phyloP scores from a whole-genome alignment of 768 basidiomycete genomes.

The Phlebiopsis flavidoalba region DNA sequence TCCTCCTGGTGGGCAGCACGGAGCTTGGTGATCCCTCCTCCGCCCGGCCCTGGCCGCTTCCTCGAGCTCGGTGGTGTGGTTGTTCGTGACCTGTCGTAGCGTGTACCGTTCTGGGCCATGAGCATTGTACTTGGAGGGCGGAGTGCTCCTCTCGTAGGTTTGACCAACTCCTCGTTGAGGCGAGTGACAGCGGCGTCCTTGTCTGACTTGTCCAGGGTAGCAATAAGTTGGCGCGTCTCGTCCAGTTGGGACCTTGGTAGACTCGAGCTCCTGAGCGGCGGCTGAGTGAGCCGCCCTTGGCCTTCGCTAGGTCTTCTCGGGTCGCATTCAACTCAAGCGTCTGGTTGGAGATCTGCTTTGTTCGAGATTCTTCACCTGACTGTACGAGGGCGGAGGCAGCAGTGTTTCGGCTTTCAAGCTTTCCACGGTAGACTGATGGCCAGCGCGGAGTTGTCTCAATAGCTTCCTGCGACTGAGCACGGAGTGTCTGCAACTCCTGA shows the following conservation, averaged over 20 bases:
- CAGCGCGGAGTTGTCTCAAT: conserved; percentile 62
- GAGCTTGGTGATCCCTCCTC: conserved; percentile 66
- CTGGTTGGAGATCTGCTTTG: conserved; percentile 59
- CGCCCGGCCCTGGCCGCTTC: conserved; percentile 62
- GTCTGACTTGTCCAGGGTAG: conserved; percentile 32
- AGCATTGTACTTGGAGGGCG: conserved; percentile 63
- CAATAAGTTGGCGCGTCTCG: conserved; percentile 46
- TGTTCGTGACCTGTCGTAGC: conserved; percentile 62
- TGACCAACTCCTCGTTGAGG: conserved; percentile 53
- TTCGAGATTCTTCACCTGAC: conserved; percentile 48
- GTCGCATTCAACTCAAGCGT: conserved; percentile 79
- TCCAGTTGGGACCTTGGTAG: conserved; percentile 60
- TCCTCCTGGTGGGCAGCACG: conserved; percentile 58
- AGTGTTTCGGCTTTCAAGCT: conserved; percentile 62
- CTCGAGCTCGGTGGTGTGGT: conserved; percentile 70
- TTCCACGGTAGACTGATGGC: conserved; percentile 57
- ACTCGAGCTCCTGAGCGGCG: conserved; percentile 49
- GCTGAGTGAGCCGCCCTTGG: conserved; percentile 56
- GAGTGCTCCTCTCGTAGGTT: conserved; percentile 65
- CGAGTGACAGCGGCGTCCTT: conserved; percentile 52
- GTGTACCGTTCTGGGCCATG: conserved; percentile 64
- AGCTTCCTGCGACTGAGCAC: conserved; percentile 57
- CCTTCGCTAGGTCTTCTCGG: conserved; percentile 75
- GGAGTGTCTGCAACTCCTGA: conserved; percentile 66
- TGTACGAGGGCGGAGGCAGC: conserved; percentile 51